These are phyloP conservation scores for Teratosphaeria zuluensis DNA, from an alignment of 2,329 filamentous ascomycete genomes.

Conservation along the genomic window DNA sequence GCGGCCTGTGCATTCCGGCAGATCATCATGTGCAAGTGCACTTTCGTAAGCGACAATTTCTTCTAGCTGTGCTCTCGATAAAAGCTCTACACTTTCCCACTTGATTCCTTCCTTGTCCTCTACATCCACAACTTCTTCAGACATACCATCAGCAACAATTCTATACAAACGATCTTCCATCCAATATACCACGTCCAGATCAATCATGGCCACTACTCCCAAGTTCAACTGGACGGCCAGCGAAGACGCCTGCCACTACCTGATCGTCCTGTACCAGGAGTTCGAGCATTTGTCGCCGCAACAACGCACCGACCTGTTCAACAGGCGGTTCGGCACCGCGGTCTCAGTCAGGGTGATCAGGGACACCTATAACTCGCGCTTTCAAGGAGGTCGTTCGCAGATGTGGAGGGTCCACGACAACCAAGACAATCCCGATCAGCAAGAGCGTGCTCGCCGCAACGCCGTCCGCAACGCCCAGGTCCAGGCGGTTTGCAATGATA, in stretches of 20 bases:
- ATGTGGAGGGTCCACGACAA: neutral
- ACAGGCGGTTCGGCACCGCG: neutral
- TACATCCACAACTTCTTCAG: too few species aligned
- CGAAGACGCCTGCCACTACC: neutral
- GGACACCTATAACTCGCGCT: neutral
- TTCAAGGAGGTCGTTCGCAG: neutral
- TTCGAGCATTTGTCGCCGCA: neutral
- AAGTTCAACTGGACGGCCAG: neutral
- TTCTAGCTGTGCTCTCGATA: neutral
- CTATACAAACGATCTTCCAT: neutral
- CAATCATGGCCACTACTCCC: neutral
- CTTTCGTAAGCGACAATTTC: neutral
- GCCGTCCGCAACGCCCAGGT: neutral
- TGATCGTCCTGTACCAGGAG: neutral
- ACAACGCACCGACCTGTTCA: neutral
- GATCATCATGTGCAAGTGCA: neutral
- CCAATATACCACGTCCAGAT: neutral
- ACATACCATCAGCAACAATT: too few species aligned
- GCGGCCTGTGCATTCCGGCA: neutral
- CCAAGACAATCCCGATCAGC: neutral
- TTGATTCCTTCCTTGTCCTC: too few species aligned
- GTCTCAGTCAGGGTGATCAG: neutral
- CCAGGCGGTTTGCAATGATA: neutral
- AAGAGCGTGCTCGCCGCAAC: neutral
- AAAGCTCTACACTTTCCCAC: too few species aligned